These are phyloP conservation scores for Fragilaria radians DNA, from an alignment of 108 stramenopile genomes.

Conservation along the genomic window DNA sequence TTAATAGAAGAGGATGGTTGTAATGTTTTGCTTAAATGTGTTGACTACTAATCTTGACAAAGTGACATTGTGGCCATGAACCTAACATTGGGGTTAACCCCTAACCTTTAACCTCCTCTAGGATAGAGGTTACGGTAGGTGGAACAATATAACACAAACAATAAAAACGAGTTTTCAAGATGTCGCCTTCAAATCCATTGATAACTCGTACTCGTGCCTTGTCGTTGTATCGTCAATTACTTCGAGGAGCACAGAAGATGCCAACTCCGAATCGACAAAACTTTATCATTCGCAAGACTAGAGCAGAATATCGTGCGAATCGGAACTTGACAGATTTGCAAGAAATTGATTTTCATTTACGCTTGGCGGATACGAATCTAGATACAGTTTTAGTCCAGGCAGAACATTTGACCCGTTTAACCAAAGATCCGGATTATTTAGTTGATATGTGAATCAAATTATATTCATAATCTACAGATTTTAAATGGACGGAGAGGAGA, in stretches of 20 bases:
- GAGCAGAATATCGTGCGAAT: slow-evolving; percentile 54
- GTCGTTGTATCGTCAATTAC: slow-evolving; percentile 73
- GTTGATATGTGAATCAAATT: not conserved
- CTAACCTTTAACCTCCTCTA: too few species aligned
- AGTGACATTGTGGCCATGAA: too few species aligned
- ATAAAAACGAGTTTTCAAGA: too few species aligned
- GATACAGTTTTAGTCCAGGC: slow-evolving; percentile 83
- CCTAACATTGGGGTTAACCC: too few species aligned
- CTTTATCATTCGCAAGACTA: slow-evolving; percentile 62
- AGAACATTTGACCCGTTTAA: slow-evolving; percentile 70
- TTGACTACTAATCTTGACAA: too few species aligned
- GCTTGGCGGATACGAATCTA: slow-evolving; percentile 79
- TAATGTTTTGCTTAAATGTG: too few species aligned
- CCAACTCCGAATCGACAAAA: slow-evolving; percentile 84
- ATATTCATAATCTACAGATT: too few species aligned
- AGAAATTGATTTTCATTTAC: slow-evolving; percentile 63
- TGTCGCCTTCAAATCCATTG: too few species aligned
- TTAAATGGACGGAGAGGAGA: too few species aligned
- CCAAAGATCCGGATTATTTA: slow-evolving; percentile 52
- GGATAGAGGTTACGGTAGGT: too few species aligned
- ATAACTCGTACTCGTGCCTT: slow-evolving; percentile 44
- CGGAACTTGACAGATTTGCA: slow-evolving; percentile 46
- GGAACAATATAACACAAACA: too few species aligned
- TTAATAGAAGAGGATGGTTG: too few species aligned
- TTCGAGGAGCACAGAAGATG: slow-evolving; percentile 72